Base-by-base conservation (phyloP, 2,329 filamentous ascomycete species). In the Aureobasidium leucospermi region DNA sequence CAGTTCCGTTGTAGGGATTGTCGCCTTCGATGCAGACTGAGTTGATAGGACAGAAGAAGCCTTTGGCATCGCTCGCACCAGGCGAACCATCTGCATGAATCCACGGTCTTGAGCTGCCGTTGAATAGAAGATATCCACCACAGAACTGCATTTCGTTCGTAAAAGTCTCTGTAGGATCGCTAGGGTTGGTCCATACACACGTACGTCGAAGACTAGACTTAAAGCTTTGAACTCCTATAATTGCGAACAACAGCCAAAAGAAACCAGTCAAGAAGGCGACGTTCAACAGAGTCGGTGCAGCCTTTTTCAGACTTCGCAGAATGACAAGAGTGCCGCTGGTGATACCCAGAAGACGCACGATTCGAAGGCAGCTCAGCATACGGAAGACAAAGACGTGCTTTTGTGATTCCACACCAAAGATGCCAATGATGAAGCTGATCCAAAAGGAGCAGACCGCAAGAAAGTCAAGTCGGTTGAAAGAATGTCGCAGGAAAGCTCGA, bases 211-310 rank as follows among this genome's bases (percentile, higher is more conserved):
- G 68, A 65, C 78, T 80, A 46, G 78, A 78, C 62, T 81, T 80
- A 73, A 99, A 99, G 74, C 89, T 96, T 71, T 99, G 95, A 23
- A 99, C 88, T 6, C 94, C 95, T 61, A 99, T 86, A 63, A 99
- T 96, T 39, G 91, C 94, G 75, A 99, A 99, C 10, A 97, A 77
- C 43, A 99, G 81, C 94, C 94, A 99, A 75, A 99, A 99, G 75
- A 99, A 99, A 13, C 89, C 83, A 65, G 99, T 91, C 23, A 99
- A 79, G 70, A 99, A 96, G 1, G 90, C 92, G 34, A 99, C 92
- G 63, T 96, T 90, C 29, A 96, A 84, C 28, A 99, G 83, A 38
- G 96, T 79, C 1, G 95, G 94, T 0, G 93, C 90, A 1, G 94
- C 92, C 70, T 96, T 96, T 71, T 99, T 99, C 62, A 99, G 74